These are phyloP conservation scores for Pelargonium cotyledonis DNA, from an alignment of 441 rosid genomes.

Conservation along the genomic window DNA sequence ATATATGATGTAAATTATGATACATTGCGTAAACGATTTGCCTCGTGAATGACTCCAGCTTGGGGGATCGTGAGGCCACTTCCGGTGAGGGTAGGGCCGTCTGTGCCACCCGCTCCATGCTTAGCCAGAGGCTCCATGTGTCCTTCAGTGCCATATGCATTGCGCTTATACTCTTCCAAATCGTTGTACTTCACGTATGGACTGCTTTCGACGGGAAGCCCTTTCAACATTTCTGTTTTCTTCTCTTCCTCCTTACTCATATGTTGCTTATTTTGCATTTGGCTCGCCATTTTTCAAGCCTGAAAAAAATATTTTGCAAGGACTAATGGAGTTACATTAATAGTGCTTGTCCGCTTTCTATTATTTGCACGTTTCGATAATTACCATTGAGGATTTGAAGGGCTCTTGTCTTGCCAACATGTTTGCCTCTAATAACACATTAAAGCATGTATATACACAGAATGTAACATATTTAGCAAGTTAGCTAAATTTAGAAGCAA, in stretches of 20 bases:
- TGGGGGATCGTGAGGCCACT: conserved; percentile 15
- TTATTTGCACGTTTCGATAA: background rate
- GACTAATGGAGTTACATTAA: background rate
- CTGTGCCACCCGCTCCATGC: conserved; percentile 36
- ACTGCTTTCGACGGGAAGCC: conserved; percentile 29
- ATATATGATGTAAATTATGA: background rate
- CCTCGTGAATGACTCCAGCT: background rate
- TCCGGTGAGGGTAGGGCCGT: conserved; percentile 41
- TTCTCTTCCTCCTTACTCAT: background rate
- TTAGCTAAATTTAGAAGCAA: background rate
- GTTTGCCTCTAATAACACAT: background rate
- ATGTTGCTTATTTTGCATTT: background rate
- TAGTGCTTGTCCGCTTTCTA: background rate
- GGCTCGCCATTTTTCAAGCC: background rate
- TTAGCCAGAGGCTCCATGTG: conserved; percentile 30
- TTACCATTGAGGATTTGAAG: background rate
- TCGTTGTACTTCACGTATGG: conserved; percentile 29
- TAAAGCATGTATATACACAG: background rate
- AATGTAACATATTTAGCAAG: background rate
- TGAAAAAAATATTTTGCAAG: too few species aligned
- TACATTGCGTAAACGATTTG: conserved; percentile 3
- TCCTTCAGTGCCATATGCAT: conserved; percentile 33
- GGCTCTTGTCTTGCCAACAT: background rate
- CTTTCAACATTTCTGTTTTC: conserved; percentile 11
- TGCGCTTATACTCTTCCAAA: conserved; percentile 40